Base-by-base conservation (phyloP, 495 filamentous ascomycete species). In the Neurospora terricola region DNA sequence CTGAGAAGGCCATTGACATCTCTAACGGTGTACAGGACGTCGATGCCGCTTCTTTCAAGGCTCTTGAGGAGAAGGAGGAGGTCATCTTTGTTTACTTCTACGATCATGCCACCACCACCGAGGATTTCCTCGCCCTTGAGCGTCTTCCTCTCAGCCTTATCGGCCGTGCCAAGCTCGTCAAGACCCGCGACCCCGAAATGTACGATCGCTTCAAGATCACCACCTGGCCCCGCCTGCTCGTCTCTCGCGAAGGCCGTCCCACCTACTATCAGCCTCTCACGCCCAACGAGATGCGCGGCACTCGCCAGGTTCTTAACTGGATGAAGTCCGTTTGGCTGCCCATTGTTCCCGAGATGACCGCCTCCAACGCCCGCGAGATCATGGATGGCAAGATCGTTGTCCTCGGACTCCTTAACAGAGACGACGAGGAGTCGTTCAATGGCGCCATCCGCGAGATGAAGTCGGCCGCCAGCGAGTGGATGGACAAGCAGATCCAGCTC, bases 81-180 rank as follows among this genome's bases (percentile, higher is more conserved):
- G 96, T 99, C 73, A 90, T 98, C 62, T 99, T 99, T 80, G 81
- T 97, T 76, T 99, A 98, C 82, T 94, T 98, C 81, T 98, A 97
- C 81, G 96, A 99, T 78, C 89, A 96, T 72, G 96, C 96, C 37
- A 97, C 96, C 3, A 94, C 93, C 0, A 88, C 83, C 71, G 96
- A 99, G 81, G 96, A 99, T 82, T 97, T 98, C 79, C 84, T 84
- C 75, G 94, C 94, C 23, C 82, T 99, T 72, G 94, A 98, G 59
- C 90, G 94, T 23, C 81, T 98, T 36, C 91, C 92, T 9, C 85
- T 98, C 37, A 92, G 88, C 77, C 87, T 98, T 43, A 92, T 98
- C 72, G 96, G 96, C 21, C 94, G 93, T 77, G 96, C 93, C 36
- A 93, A 91, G 77, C 85, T 99, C 34, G 94, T 98, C 72, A 98